Evolutionary conservation across 208 protist genomes (phyloP).

Genomic region (Tetramitus jugosus): DNA sequence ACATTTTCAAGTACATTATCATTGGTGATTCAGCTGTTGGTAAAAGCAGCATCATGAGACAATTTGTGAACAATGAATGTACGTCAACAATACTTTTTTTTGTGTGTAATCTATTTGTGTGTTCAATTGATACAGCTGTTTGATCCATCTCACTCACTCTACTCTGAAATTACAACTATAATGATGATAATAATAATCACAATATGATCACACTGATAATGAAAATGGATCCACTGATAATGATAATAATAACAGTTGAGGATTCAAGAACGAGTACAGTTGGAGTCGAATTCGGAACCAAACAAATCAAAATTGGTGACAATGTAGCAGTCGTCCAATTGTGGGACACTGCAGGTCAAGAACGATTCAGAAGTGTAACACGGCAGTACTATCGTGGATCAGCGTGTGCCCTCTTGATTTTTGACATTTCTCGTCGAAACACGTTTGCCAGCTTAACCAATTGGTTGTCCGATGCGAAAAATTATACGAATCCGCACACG

Average conservation of each 20-base stretch:
- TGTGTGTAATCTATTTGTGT: too few species aligned
- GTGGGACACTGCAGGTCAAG: constrained; percentile 87
- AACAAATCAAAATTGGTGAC: constrained; percentile 81
- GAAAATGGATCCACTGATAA: too few species aligned
- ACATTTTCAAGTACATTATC: constrained; percentile 98
- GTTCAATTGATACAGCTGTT: too few species aligned
- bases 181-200: too few species aligned
- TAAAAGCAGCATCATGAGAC: constrained; percentile 27
- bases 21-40: constrained; percentile 48
- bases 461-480: constrained; percentile 90
- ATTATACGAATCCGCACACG: too few species aligned
- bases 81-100: too few species aligned
- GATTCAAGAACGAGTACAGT: too few species aligned
- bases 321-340: constrained; percentile 96
- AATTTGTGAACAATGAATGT: constrained; percentile 98
- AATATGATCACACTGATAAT: too few species aligned
- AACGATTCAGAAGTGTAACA: constrained; percentile 98
- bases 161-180: too few species aligned
- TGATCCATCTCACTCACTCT: too few species aligned
- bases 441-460: constrained; percentile 91
- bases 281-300: constrained; percentile 96
- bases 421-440: constrained; percentile 92
- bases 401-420: constrained; percentile 92
- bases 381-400: constrained; percentile 97
- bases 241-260: too few species aligned